Percentiles rank a stretch among this genome's conserved stretches.
Conservation (phyloP, 2,329 filamentous ascomycete species). For the Paecilomyces sp. region DNA sequence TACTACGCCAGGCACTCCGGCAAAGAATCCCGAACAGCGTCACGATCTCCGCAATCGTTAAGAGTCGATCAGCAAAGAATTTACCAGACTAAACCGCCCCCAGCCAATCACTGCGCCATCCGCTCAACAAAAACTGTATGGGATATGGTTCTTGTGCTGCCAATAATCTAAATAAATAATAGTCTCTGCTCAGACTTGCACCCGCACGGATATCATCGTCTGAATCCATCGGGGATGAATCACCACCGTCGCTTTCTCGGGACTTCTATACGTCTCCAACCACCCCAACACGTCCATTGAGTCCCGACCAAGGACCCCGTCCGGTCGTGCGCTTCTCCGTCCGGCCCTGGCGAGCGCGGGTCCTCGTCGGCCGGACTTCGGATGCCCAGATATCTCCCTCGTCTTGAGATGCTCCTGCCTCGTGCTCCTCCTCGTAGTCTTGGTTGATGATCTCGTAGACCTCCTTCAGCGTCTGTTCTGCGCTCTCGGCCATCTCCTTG, state of each 20-base stretch:
- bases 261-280: slow-evolving; percentile 2
- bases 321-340: slow-evolving; percentile 14
- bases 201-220: not conserved
- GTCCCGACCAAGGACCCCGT: slow-evolving; percentile 29
- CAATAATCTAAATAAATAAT: not conserved
- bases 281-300: slow-evolving; percentile 27
- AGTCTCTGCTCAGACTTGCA: not conserved
- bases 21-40: not conserved
- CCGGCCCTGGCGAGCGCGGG: slow-evolving; percentile 10
- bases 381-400: slow-evolving; percentile 24
- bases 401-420: slow-evolving; percentile 8
- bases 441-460: slow-evolving; percentile 29
- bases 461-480: slow-evolving; percentile 20
- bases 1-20: not conserved
- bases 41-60: not conserved
- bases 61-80: not conserved
- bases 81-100: not conserved
- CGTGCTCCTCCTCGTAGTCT: slow-evolving; percentile 16
- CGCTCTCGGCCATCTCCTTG: slow-evolving; percentile 20
- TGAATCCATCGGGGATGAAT: not conserved
- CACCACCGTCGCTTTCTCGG: not conserved
- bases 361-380: slow-evolving; percentile 18
- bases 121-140: not conserved
- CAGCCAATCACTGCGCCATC: not conserved
- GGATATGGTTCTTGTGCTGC: not conserved